These are phyloP conservation scores for Geum urbanum DNA, from an alignment of 306 rosid species.

Conservation along the genomic window DNA sequence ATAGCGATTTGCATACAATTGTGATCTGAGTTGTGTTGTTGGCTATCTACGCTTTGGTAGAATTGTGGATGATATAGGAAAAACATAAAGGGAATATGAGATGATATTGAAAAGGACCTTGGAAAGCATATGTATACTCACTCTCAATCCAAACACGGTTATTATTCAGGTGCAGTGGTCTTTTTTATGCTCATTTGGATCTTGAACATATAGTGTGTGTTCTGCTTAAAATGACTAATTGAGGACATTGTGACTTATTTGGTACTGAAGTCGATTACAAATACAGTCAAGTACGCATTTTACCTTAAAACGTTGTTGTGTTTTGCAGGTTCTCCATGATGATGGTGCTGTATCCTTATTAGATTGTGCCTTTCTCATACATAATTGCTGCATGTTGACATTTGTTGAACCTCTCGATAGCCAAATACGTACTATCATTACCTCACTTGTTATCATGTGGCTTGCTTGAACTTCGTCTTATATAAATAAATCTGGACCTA, in stretches of 20 bases:
- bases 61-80: slow-evolving; percentile 39
- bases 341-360: slow-evolving; percentile 92
- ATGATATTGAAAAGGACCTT: slow-evolving; percentile 77
- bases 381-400: not conserved
- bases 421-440: not conserved
- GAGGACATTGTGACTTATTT: not conserved
- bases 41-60: not conserved
- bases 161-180: slow-evolving; percentile 53
- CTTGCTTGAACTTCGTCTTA: not conserved
- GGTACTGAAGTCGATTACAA: not conserved
- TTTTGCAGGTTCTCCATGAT: slow-evolving; percentile 83
- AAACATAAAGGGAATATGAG: slow-evolving; percentile 75
- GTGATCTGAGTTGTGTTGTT: not conserved
- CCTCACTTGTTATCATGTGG: not conserved
- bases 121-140: slow-evolving; percentile 68
- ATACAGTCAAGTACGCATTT: slow-evolving; percentile 5
- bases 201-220: not conserved
- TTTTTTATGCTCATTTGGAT: not conserved
- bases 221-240: not conserved
- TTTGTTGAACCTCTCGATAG: not conserved
- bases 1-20: not conserved
- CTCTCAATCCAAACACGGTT: slow-evolving; percentile 67
- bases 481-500: not conserved
- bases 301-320: slow-evolving; percentile 16
- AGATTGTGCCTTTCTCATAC: slow-evolving; percentile 15